Base-by-base conservation (phyloP, 2,329 filamentous ascomycete species). In the Ceratocystis huliohia region DNA sequence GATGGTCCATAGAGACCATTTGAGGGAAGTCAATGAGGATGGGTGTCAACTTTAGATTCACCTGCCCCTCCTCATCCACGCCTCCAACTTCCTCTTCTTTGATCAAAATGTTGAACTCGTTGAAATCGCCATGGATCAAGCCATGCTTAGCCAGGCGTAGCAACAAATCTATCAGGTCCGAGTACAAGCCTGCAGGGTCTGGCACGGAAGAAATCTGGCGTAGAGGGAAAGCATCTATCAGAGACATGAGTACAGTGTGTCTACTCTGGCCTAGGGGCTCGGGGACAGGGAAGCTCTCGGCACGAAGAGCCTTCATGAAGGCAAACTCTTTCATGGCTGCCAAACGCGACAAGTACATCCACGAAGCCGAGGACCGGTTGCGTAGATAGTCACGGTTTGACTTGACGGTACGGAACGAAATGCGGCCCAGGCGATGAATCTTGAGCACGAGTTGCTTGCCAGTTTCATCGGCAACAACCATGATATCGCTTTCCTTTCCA, bases 81-180 rank as follows among this genome's bases (percentile, higher is more conserved):
- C 79, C 77, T 53, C 74, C 69, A 1, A 74, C 73, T 5, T 80
- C 76, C 5, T 76, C 75, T 2, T 71, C 71, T 65, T 74, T 78
- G 74, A 99, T 86, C 44, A 99, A 79, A 70, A 99, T 93, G 75
- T 99, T 99, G 81, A 99, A 99, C 76, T 99, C 95, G 78, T 99
- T 99, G 79, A 95, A 99, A 74, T 99, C 94, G 69, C 94, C 94
- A 74, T 99, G 94, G 69, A 99, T 99, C 61, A 99, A 79, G 5
- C 94, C 94, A 71, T 92, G 86, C 69, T 85, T 85, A 5, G 94
- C 93, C 50, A 99, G 81, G 33, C 86, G 84, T 56, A 99, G 79
- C 66, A 99, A 91, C 71, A 96, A 83, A 53, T 85, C 82, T 73
- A 99, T 95, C 44, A 99, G 79, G 68, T 97, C 91, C n/a, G 86